Evolutionary conservation across 169 alveolate genomes (phyloP).

Genomic region (Cardiosporidium cionae): DNA sequence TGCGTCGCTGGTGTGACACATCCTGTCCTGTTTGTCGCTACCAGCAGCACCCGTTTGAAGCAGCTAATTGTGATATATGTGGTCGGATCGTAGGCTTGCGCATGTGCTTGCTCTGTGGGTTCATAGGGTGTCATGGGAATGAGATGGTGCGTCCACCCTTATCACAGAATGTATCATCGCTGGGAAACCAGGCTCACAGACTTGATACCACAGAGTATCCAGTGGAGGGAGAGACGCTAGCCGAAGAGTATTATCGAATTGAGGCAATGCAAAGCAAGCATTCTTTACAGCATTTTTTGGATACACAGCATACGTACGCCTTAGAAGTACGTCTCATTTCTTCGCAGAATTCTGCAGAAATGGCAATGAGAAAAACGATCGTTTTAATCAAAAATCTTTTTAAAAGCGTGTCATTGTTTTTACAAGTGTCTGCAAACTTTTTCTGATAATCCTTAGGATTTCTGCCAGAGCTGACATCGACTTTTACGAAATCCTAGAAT

Average conservation of each 20-base stretch:
- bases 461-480: neutral
- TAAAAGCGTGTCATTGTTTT: neutral
- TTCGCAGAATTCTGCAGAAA: neutral
- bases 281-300: conserved; percentile 34
- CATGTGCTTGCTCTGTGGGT: conserved; percentile 38
- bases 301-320: conserved; percentile 36
- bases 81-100: conserved; percentile 19
- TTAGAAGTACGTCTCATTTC: conserved; percentile 13
- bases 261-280: conserved; percentile 5
- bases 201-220: neutral
- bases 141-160: neutral
- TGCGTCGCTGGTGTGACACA: conserved; percentile 42
- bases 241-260: neutral
- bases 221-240: neutral
- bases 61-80: conserved; percentile 30
- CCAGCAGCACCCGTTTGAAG: conserved; percentile 49
- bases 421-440: neutral
- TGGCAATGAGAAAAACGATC: neutral
- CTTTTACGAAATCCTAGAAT: neutral
- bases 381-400: neutral
- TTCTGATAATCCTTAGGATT: neutral
- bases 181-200: neutral
- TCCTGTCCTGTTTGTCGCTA: conserved; percentile 55
- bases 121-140: conserved; percentile 28
- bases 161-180: neutral